Conservation (phyloP, 2,329 filamentous ascomycete species). For the Neonectria hederae region DNA sequence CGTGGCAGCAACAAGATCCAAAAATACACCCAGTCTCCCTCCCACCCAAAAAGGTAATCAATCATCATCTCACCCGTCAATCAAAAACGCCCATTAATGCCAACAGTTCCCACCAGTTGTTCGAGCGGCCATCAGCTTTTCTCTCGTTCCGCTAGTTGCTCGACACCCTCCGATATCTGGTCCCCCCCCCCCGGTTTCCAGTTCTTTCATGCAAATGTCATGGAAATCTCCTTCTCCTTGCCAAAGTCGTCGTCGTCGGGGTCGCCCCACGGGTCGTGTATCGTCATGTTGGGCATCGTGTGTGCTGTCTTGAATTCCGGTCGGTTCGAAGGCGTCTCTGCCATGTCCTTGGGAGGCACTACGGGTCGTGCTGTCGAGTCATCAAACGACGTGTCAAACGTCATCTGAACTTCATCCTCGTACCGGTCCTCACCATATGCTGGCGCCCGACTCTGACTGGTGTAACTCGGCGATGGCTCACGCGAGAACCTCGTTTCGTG, state of each 20-base stretch:
- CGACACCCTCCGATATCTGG: background rate
- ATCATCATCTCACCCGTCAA: constrained; percentile 1
- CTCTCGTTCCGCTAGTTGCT: background rate
- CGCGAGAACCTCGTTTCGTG: constrained; percentile 37
- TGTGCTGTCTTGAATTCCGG: constrained; percentile 51
- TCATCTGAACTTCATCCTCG: constrained; percentile 71
- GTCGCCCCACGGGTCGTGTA: constrained; percentile 75
- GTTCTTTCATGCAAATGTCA: constrained; percentile 76
- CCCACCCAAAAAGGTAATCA: constrained; percentile 11
- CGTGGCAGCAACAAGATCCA: constrained; percentile 17
- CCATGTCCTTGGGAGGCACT: constrained; percentile 44
- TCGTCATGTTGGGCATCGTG: constrained; percentile 60
- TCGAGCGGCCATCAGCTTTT: background rate
- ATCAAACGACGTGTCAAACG: constrained; percentile 73
- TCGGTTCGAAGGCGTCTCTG: constrained; percentile 35
- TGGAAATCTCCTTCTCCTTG: constrained; percentile 77
- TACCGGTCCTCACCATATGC: constrained; percentile 44
- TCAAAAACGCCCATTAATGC: constrained; percentile 23
- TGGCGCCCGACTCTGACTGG: constrained; percentile 28
- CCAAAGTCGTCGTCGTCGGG: constrained; percentile 75
- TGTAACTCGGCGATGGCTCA: constrained; percentile 38
- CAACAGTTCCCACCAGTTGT: background rate
- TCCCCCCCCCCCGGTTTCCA: constrained; percentile 9
- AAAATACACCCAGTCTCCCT: constrained; percentile 12
- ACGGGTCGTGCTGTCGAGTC: constrained; percentile 44